Base-by-base conservation (phyloP, 108 stramenopile species). In the Fragilaria crotonensis region DNA sequence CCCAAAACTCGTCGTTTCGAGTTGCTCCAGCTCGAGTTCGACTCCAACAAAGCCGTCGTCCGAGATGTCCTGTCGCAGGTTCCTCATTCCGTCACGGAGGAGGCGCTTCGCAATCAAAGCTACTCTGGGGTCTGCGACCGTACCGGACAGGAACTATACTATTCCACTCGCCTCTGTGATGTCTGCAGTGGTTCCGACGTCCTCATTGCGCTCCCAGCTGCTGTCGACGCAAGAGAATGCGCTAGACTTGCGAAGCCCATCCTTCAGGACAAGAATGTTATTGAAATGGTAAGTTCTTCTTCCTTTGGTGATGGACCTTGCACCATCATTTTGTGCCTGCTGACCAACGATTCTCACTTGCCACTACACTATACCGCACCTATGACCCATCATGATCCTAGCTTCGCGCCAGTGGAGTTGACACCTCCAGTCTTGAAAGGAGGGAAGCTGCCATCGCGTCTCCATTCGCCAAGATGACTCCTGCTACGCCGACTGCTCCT, bases 1-100 rank as follows among this genome's bases (percentile, higher is more conserved):
- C 86, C 84, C 11, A 54, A 48, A 4, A 76, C 84, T 7, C 83
- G 82, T 26, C 77, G 81, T 23, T 92, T 92, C 60, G 90, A 92
- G 60, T 57, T 92, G 3, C 66, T 92, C 30, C 90, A 92, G 60
- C 79, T 92, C 20, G 90, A 92, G 66, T 92, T 92, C 64, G 84
- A 91, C 48, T 80, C 83, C 27, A 25, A 57, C 23, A 76, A 80
- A 50, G 86, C 90, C 1, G 57, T 71, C 18, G 79, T 84, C 0
- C 57, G 63, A 25, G 86, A 92, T 56, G 55, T 92, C n/a, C 57
- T 86, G 22, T 64, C 60, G 1, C 90, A 92, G 52, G 74, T 92
- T 44, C 67, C 80, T 14, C 41, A 60, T 9, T 70, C 77, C 4
- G 86, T 82, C 25, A 88, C 90, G 2, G 90, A 87, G 67, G 56